These are phyloP conservation scores for Neurospora discreta DNA, from an alignment of 495 filamentous ascomycete species.

Conservation along the genomic window DNA sequence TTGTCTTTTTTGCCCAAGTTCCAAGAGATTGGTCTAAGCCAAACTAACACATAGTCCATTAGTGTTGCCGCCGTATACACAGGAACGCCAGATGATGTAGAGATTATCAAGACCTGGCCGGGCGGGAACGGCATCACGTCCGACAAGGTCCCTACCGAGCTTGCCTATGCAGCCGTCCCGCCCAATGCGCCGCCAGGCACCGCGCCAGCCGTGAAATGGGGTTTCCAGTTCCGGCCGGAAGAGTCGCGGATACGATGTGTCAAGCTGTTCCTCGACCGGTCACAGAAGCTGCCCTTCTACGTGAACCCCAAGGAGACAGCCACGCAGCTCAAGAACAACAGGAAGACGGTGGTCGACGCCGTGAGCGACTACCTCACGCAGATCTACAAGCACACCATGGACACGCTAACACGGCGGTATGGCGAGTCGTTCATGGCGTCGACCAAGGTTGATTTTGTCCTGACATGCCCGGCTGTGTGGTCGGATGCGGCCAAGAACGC, in stretches of 20 bases:
- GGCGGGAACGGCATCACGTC: conserved; percentile 63
- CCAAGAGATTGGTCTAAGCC: neutral
- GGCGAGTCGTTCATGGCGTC: conserved; percentile 50
- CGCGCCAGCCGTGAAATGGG: conserved; percentile 48
- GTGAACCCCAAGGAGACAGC: conserved; percentile 65
- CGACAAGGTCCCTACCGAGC: conserved; percentile 56
- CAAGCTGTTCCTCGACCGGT: conserved; percentile 69
- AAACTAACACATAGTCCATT: neutral
- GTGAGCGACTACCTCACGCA: conserved; percentile 59
- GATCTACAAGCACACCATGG: conserved; percentile 62
- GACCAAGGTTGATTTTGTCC: conserved; percentile 53
- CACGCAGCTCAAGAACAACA: conserved; percentile 54
- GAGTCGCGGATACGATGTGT: conserved; percentile 65
- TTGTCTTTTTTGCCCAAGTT: neutral
- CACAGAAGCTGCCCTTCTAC: conserved; percentile 66
- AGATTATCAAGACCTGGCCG: conserved; percentile 75
- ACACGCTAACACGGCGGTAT: conserved; percentile 54
- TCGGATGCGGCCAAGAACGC: conserved; percentile 61
- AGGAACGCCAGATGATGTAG: conserved; percentile 62
- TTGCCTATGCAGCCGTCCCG: conserved; percentile 39
- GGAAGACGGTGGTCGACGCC: conserved; percentile 48
- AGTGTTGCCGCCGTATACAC: conserved; percentile 69
- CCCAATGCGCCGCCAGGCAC: conserved; percentile 22
- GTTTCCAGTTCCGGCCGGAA: conserved; percentile 67
- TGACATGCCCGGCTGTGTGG: conserved; percentile 78